These are phyloP conservation scores for Dendryphion nanum DNA, from an alignment of 2,329 filamentous ascomycete species.

Conservation along the genomic window DNA sequence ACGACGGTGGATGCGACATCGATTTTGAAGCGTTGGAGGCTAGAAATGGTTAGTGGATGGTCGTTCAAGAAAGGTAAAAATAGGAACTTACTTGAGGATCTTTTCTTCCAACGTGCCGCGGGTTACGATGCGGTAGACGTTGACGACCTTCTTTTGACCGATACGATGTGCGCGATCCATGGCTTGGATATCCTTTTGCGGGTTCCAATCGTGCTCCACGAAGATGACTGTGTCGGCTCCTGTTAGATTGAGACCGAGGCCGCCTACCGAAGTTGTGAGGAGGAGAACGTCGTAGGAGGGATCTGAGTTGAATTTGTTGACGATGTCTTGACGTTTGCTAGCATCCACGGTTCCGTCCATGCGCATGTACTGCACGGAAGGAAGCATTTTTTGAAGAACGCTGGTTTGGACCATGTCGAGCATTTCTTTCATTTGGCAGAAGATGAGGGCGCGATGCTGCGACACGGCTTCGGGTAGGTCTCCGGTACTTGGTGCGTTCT, in stretches of 20 bases:
- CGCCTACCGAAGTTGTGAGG: conserved; percentile 91
- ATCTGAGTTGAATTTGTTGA: conserved; percentile 98
- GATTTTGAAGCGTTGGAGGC: conserved; percentile 98
- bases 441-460: conserved; percentile 91
- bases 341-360: conserved; percentile 92
- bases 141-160: conserved; percentile 99
- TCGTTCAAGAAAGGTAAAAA: background rate
- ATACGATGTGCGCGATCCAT: conserved; percentile 99
- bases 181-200: conserved; percentile 95
- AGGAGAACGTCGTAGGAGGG: conserved; percentile 94
- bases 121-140: conserved; percentile 95
- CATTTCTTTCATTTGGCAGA: conserved; percentile 99
- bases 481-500: conserved; percentile 48
- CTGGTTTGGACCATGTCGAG: conserved; percentile 97
- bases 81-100: conserved; percentile 69
- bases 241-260: conserved; percentile 89
- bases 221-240: conserved; percentile 99
- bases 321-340: conserved; percentile 91
- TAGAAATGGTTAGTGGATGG: conserved; percentile 38
- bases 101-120: conserved; percentile 96
- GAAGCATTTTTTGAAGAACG: conserved; percentile 86
- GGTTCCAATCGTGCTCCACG: conserved; percentile 99
- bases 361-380: conserved; percentile 88
- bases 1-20: conserved; percentile 97
- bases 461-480: conserved; percentile 80